Base-by-base conservation (phyloP, 805 yeast genomes). In the Saturnispora zaruensis region DNA sequence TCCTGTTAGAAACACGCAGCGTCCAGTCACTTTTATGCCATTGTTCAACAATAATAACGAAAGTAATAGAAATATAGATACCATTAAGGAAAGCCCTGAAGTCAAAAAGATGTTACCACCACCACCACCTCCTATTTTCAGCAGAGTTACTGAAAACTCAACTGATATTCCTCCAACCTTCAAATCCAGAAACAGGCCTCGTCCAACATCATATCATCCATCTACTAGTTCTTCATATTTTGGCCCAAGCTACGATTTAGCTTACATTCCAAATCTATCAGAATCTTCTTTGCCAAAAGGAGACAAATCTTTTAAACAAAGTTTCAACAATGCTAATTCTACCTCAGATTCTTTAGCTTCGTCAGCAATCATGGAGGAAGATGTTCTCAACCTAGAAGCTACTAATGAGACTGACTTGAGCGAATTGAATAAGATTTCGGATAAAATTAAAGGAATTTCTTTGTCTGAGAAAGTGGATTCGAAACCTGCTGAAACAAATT, bases 191-290 rank as follows among this genome's bases (percentile, higher is more conserved):
- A 76, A 79, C 63, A 82, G 78, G 59, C 90, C 88, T 51, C 76
- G 95, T 63, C 95, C 95, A 40, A 85, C 91, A 0, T 84, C 93
- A 8, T 86, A 83, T 60, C 90, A 86, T 61, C 95, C 95, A 16
- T 75, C 82, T 2, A 41, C 37, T 16, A 38, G 38, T 32, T 50
- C 65, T 3, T 54, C 51, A 26, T 60, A 46, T 41, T 62, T 55
- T 45, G 56, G 53, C 45, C 58, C 65, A n/a, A 45, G 61, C 24
- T 57, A 59, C 13, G 70, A 66, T 51, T 55, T 60, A 32, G 56
- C 66, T 4, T 66, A 60, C 52, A 50, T 63, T 33, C 52, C 62
- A 23, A 63, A 66, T 5, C 52, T 59, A 25, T 56, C 63, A 0
- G 64, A 61, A 44, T 52, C 57, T 7, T 56, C 59, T 23, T 49